Evolutionary conservation across 768 basidiomycete genomes (phyloP), one percentile per base, ranked within the genome.

Genomic region (Pluteus cervinus): DNA sequence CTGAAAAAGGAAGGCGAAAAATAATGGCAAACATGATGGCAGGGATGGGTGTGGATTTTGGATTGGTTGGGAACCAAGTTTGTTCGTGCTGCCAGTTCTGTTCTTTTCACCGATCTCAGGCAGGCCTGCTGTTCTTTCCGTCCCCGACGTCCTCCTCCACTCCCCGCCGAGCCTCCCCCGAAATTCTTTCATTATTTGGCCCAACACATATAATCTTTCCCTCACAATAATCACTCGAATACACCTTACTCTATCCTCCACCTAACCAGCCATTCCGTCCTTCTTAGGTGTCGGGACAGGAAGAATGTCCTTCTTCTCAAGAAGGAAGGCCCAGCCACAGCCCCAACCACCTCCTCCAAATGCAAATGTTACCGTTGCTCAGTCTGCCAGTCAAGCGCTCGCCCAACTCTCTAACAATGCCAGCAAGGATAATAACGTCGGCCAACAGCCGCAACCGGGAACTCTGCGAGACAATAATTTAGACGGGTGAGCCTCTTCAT

Each of bases 231-330:
- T n/a, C n/a, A n/a, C n/a, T n/a, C n/a, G n/a, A n/a, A n/a, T n/a
- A n/a, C n/a, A n/a, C n/a, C n/a, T 30, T 21, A 35, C 42, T 46
- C 17, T 49, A 45, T 41, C 52, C 39, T 12, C 39, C 40, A 33
- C 46, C 33, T 38, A 38, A 48, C 41, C 73, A 71, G 62, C 74
- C 76, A 82, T 81, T 73, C 71, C 78, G 76, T 83, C 75, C 56
- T 60, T 82, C 60, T 62, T 81, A 57, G 66, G 68, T 47, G 55
- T 57, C 57, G 72, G 75, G 62, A 53, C 75, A 47, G 66, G 79
- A 60, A 81, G 81, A 78, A 90, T 90, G 87, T 87, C 86, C 73
- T 90, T 88, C 85, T 90, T 90, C 76, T 82, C 77, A 29, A 75
- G 85, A 75, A 87, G 80, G 81, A 88, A 79, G 46, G 37, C 73